Evolutionary conservation across 345 rosid genomes (phyloP).

Genomic region (Salix dunnii): DNA sequence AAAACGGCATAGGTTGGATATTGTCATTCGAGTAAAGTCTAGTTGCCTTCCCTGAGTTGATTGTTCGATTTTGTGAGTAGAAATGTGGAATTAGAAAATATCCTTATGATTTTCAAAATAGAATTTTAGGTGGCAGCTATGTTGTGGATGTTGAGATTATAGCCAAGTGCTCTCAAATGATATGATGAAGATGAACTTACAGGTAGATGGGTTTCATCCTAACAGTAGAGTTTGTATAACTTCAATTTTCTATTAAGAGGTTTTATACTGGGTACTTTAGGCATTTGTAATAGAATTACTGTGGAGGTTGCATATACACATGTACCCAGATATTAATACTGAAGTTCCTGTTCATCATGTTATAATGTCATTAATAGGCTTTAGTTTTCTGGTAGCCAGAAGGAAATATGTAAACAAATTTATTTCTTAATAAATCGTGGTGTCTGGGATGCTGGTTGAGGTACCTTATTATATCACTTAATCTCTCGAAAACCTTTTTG

Average conservation of each 20-base stretch:
- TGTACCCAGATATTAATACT: neutral
- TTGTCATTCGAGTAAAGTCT: neutral
- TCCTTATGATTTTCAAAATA: neutral
- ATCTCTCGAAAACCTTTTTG: neutral
- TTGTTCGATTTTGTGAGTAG: neutral
- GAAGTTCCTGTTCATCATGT: neutral
- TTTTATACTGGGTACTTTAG: neutral
- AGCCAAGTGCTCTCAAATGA: neutral
- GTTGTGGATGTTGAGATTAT: neutral
- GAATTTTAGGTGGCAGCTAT: neutral
- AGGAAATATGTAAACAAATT: neutral
- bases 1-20: neutral
- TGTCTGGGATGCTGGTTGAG: neutral
- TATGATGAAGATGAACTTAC: neutral
- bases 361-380: neutral
- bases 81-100: neutral
- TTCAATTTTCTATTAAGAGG: neutral
- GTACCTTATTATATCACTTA: neutral
- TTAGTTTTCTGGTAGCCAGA: neutral
- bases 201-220: neutral
- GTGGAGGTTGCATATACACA: neutral
- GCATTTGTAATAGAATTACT: neutral
- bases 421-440: neutral
- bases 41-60: neutral
- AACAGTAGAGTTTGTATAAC: neutral